A percentile compares a stretch with the other conserved stretches of the same genome.
Evolutionary conservation across 2,329 filamentous ascomycete genomes (phyloP).

Genomic region (Lachnellula arida): DNA sequence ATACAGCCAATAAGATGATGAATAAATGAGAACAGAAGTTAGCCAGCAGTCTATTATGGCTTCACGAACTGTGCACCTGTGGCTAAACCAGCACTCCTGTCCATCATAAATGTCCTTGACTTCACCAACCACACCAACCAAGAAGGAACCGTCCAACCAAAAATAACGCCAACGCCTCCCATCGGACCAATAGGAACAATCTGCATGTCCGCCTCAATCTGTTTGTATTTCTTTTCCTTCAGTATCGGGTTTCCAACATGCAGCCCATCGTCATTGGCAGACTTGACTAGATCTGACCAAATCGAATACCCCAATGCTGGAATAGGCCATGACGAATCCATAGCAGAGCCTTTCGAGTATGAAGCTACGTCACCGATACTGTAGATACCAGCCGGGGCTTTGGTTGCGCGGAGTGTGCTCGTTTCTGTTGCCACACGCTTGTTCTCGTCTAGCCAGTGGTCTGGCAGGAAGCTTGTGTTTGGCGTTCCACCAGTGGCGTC

Average conservation of each 20-base stretch:
- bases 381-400: slow-evolving; percentile 42
- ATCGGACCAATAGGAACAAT: background rate
- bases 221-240: background rate
- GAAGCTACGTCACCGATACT: slow-evolving; percentile 42
- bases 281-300: background rate
- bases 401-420: slow-evolving; percentile 38
- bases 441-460: slow-evolving; percentile 38
- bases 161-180: background rate
- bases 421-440: slow-evolving; percentile 46
- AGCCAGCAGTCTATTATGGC: background rate
- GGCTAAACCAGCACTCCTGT: background rate
- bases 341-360: slow-evolving; percentile 37
- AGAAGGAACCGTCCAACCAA: background rate
- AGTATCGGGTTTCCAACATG: background rate
- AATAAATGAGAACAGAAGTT: background rate
- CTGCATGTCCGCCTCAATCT: background rate
- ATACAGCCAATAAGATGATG: background rate
- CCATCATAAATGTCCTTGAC: background rate
- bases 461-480: slow-evolving; percentile 43
- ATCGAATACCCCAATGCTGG: slow-evolving; percentile 27
- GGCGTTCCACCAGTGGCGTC: slow-evolving; percentile 39
- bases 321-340: slow-evolving; percentile 37
- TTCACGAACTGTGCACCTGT: background rate
- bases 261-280: background rate
- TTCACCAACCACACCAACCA: background rate